These are phyloP conservation scores for Platanthera guangdongensis DNA, from an alignment of 106 monocot genomes.

Conservation along the genomic window DNA sequence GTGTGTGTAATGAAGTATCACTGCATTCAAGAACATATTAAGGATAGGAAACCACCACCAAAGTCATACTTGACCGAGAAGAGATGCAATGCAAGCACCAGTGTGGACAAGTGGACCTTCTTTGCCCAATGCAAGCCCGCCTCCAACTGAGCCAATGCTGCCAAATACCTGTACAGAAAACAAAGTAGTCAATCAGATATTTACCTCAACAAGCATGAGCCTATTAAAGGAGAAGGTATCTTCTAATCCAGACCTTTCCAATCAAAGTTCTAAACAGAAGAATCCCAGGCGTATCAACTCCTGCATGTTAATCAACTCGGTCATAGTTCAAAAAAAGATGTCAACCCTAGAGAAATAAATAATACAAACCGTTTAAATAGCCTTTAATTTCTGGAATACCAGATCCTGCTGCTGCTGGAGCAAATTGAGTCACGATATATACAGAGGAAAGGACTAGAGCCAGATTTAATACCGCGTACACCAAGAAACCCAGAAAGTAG, in stretches of 20 bases:
- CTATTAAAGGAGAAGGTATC: constrained; percentile 1
- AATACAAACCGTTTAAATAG: constrained; percentile 80
- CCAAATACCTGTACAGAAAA: constrained; percentile 69
- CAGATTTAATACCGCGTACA: constrained; percentile 74
- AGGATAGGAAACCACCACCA: constrained; percentile 3
- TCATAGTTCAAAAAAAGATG: neutral
- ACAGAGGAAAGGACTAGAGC: constrained; percentile 86
- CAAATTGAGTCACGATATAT: constrained; percentile 81
- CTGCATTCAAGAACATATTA: neutral
- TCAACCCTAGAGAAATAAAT: constrained; percentile 1
- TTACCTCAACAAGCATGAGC: neutral
- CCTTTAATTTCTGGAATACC: constrained; percentile 99
- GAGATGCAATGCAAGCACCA: constrained; percentile 98
- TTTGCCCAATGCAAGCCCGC: constrained; percentile 95
- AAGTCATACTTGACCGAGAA: constrained; percentile 76
- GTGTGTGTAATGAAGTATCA: neutral
- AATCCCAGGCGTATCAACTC: constrained; percentile 96
- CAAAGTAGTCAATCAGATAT: neutral
- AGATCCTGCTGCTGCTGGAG: constrained; percentile 98
- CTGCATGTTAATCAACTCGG: constrained; percentile 27
- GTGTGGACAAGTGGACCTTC: constrained; percentile 99
- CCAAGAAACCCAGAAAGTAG: constrained; percentile 86
- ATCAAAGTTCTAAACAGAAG: constrained; percentile 93
- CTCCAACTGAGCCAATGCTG: constrained; percentile 96
- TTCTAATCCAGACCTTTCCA: constrained; percentile 56